Evolutionary conservation across 805 yeast species (phyloP), one percentile per base, ranked within the genome.

Genomic region (Candida sithepensis): DNA sequence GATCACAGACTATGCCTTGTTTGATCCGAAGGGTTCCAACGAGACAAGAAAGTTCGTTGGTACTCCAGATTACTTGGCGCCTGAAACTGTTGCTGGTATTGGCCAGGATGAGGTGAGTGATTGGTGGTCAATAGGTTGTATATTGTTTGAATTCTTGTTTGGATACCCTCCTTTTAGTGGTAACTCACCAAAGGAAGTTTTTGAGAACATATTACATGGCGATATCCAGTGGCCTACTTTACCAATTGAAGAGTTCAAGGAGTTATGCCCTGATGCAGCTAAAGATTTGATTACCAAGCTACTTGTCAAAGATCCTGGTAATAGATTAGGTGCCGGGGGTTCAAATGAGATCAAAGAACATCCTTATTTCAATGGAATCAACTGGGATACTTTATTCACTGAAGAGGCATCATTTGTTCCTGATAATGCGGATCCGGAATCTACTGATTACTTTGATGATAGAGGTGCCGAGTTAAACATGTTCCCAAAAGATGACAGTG

Each of bases 111-210:
- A 82, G 53, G 78, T 83, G 52, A 82, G 92, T n/a, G 97, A 91
- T 69, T 91, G 99, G 99, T 94, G 99, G 99, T 88, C 98, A 2
- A 79, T 92, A 30, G 99, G 99, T 0, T 92, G 98, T 65, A 89
- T 94, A 12, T 67, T 92, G 47, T 94, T 92, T 71, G 99, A 94
- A 67, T 85, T 94, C 61, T 61, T 89, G 37, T 87, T 85, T 64
- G 99, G 99, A 0, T 87, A 81, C 63, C 97, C 99, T 1, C 99
- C 99, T 2, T 94, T 94, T 65, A 94, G 88, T 64, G 96, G 86
- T 1, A 71, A 72, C 4, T 75, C 89, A 1, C 94, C 97, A 0
- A 87, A 85, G 38, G 70, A 74, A 49, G 96, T 94, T 0, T 94
- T 94, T 63, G 78, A 81, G 46, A 90, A 90, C 53, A 92, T 95